Evolutionary conservation across 2,329 filamentous ascomycete genomes (phyloP).

Genomic region (Aspergillus brasiliensis): DNA sequence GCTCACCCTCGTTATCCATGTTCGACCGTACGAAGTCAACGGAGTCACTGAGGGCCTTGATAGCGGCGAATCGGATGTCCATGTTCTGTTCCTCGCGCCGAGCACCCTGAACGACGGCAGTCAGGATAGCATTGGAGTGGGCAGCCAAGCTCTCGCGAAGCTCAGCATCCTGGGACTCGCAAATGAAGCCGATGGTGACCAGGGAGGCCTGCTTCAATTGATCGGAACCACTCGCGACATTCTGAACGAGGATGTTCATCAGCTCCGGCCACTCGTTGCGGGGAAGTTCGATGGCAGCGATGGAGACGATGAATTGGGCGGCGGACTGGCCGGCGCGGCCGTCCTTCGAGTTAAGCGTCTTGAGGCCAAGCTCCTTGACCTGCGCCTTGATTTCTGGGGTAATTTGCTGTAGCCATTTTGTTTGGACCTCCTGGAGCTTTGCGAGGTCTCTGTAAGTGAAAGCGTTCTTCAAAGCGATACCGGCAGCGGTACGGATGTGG

Average conservation of each 20-base stretch:
- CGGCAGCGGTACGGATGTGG: slow-evolving; percentile 88
- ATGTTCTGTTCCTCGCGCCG: slow-evolving; percentile 91
- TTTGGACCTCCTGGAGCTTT: slow-evolving; percentile 85
- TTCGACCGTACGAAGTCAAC: slow-evolving; percentile 97
- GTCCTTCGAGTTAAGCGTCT: slow-evolving; percentile 80
- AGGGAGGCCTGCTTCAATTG: slow-evolving; percentile 93
- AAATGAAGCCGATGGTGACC: slow-evolving; percentile 97
- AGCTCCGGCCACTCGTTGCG: slow-evolving; percentile 91
- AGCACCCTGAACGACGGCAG: slow-evolving; percentile 94
- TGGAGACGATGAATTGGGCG: slow-evolving; percentile 92
- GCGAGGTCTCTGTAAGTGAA: slow-evolving; percentile 90
- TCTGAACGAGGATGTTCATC: slow-evolving; percentile 85
- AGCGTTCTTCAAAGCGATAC: slow-evolving; percentile 96
- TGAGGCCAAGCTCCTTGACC: slow-evolving; percentile 87
- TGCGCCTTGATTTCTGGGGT: slow-evolving; percentile 78
- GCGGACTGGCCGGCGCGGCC: slow-evolving; percentile 82
- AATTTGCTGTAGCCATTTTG: slow-evolving; percentile 86
- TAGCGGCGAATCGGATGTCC: slow-evolving; percentile 89
- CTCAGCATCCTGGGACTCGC: slow-evolving; percentile 89
- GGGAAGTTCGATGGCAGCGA: slow-evolving; percentile 92
- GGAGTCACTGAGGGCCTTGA: slow-evolving; percentile 91
- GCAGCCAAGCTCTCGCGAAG: slow-evolving; percentile 76
- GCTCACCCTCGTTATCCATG: slow-evolving; percentile 98
- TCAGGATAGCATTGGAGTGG: slow-evolving; percentile 97
- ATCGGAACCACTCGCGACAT: slow-evolving; percentile 82